Evolutionary conservation across 495 filamentous ascomycete species (phyloP).

Genomic region (Hypoxylon fragiforme): DNA sequence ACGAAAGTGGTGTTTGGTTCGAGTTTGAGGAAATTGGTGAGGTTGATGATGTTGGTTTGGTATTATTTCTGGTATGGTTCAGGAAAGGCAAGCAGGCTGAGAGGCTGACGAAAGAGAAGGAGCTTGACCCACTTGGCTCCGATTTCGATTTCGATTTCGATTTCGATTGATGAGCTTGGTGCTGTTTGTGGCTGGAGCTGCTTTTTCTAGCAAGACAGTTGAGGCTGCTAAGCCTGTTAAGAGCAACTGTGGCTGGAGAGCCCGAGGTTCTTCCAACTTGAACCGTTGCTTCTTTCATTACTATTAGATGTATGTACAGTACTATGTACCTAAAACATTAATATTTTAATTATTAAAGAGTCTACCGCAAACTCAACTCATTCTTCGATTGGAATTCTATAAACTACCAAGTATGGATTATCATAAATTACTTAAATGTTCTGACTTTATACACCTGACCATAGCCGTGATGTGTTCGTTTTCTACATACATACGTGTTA

Average conservation of each 20-base stretch:
- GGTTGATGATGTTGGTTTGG: slow-evolving; percentile 21
- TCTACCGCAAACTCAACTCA: too few species aligned
- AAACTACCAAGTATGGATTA: too few species aligned
- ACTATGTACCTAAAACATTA: too few species aligned
- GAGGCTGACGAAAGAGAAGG: slow-evolving; percentile 46
- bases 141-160: neutral
- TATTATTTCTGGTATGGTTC: slow-evolving; percentile 15
- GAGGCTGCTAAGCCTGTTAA: neutral
- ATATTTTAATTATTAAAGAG: too few species aligned
- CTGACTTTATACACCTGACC: too few species aligned
- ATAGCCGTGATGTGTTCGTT: too few species aligned
- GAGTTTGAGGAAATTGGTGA: neutral
- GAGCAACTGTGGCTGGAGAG: slow-evolving; percentile 10
- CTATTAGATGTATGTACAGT: too few species aligned
- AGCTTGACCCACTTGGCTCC: slow-evolving; percentile 22
- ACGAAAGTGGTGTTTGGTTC: too few species aligned
- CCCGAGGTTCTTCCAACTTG: neutral
- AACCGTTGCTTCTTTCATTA: neutral
- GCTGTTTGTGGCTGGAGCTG: slow-evolving; percentile 25
- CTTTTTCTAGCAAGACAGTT: neutral
- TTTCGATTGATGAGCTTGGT: slow-evolving; percentile 15
- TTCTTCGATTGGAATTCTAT: neutral
- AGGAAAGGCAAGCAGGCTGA: slow-evolving; percentile 47
- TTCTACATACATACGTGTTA: neutral
- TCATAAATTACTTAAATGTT: too few species aligned